Conservation (phyloP, 2,329 filamentous ascomycete genomes). For the Aspergillus unguis region DNA sequence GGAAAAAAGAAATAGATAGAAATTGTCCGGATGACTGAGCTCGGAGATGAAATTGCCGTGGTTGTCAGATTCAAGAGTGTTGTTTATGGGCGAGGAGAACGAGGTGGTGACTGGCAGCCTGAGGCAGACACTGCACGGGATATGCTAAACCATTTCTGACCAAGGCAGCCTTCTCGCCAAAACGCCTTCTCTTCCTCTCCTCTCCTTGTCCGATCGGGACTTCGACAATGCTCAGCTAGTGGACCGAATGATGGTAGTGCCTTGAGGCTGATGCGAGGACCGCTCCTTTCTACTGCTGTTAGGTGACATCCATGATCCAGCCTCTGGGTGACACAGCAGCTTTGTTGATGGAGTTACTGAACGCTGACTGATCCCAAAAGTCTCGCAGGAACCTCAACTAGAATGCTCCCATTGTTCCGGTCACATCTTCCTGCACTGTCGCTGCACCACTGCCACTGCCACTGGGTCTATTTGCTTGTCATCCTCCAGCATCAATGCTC, state of each 20-base stretch:
- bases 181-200: not conserved
- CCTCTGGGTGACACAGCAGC: constrained; percentile 15
- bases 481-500: constrained; percentile 2
- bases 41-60: not conserved
- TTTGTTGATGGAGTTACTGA: constrained; percentile 7
- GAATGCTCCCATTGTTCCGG: not conserved
- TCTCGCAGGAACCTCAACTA: constrained; percentile 10
- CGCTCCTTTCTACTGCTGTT: not conserved
- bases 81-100: not conserved
- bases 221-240: no score
- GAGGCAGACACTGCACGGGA: constrained; percentile 16
- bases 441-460: constrained; percentile 9
- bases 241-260: no score
- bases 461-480: constrained; percentile 1
- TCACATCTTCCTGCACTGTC: constrained; percentile 4
- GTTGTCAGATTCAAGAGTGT: not conserved
- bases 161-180: not conserved
- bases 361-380: constrained; percentile 6
- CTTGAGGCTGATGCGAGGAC: no score
- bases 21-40: constrained; percentile 7
- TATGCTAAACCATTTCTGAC: constrained; percentile 3
- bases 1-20: constrained; percentile 12
- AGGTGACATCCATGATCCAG: constrained; percentile 6
- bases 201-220: no score
- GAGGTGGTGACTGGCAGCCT: not conserved